Percentiles rank a stretch among this genome's conserved stretches.
Evolutionary conservation across 2,329 filamentous ascomycete species (phyloP).

Genomic region (Pseudogymnoascus sp.): DNA sequence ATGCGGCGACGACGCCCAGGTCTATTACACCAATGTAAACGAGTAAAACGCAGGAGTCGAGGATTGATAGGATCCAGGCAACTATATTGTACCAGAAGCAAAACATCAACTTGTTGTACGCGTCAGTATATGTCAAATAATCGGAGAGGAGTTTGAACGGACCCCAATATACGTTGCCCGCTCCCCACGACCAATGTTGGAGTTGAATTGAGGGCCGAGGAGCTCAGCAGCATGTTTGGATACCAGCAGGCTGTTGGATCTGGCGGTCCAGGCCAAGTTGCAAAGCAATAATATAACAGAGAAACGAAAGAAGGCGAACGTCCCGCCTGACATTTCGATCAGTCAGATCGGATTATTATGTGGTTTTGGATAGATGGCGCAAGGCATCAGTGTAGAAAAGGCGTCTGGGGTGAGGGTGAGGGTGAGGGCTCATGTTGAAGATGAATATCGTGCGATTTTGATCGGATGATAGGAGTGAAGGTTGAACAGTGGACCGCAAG

Average conservation of each 20-base stretch:
- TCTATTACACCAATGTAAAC: not conserved
- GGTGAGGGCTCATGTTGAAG: not conserved
- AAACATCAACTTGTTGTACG: not conserved
- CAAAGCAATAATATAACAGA: not conserved
- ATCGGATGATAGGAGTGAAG: not conserved
- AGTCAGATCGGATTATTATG: not conserved
- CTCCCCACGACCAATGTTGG: not conserved
- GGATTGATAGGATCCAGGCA: not conserved
- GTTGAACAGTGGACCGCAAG: not conserved
- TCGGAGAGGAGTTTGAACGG: not conserved
- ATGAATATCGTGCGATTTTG: not conserved
- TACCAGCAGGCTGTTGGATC: not conserved
- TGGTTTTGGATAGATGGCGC: not conserved
- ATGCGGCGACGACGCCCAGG: not conserved
- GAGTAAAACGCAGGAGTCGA: not conserved
- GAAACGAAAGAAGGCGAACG: not conserved
- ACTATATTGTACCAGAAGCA: not conserved
- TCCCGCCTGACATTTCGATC: not conserved
- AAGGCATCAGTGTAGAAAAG: not conserved
- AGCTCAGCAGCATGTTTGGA: not conserved
- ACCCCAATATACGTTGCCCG: not conserved
- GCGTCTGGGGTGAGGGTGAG: not conserved
- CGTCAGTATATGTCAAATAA: not conserved
- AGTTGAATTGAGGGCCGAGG: not conserved
- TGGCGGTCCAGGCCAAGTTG: not conserved